Conservation (phyloP, 2,329 filamentous ascomycete genomes). For the Pseudogymnoascus sp. region DNA sequence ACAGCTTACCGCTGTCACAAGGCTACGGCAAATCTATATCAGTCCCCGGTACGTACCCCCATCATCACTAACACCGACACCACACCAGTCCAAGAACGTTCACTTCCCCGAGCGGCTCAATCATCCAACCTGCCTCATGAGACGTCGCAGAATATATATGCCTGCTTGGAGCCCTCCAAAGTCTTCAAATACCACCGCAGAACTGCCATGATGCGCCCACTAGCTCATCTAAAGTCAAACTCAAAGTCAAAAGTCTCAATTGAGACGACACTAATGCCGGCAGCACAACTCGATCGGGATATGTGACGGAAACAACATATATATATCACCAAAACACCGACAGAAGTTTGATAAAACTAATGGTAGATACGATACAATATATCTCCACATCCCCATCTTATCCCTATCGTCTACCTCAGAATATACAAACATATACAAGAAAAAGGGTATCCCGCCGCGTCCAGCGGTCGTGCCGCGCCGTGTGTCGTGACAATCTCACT, state of each 20-base stretch:
- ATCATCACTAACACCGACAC: not conserved
- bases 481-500: not conserved
- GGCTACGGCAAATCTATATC: not conserved
- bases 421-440: conserved; percentile 6
- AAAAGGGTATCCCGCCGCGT: conserved; percentile 2
- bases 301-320: not conserved
- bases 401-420: not conserved
- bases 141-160: not conserved
- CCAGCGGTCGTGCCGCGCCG: not conserved
- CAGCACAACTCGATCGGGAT: not conserved
- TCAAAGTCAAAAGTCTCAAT: not conserved
- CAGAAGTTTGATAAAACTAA: not conserved
- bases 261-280: not conserved
- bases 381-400: not conserved
- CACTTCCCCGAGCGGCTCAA: not conserved
- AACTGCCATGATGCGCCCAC: not conserved
- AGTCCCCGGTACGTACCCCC: not conserved
- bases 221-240: not conserved
- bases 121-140: not conserved
- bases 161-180: not conserved
- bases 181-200: not conserved
- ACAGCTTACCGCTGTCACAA: not conserved
- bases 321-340: not conserved
- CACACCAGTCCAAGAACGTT: not conserved
- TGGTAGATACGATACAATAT: not conserved